Evolutionary conservation across 352 stramenopile genomes (phyloP), one percentile per base, ranked within the genome.

Genomic region (Globisporangium heterothallicum): DNA sequence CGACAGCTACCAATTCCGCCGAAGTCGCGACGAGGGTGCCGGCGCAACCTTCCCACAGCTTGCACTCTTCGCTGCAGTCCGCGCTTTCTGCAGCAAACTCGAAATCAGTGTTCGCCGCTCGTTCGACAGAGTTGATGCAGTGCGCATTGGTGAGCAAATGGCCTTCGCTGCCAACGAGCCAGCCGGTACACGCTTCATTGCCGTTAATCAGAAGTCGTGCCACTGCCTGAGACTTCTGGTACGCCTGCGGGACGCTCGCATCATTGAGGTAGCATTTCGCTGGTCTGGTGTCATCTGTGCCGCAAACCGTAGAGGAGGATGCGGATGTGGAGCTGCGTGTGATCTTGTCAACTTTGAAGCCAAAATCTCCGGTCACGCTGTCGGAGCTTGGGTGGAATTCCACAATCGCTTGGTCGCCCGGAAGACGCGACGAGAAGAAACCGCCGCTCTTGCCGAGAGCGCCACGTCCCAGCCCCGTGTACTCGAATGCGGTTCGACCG

Each of bases 101-200:
- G 19, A 70, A 61, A 8, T 76, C 49, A 0, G 53, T 70, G 14
- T 42, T 51, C 0, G 45, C 36, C 6, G 69, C 72, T 2, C 59
- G 42, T 2, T 34, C 36, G 3, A 47, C 55, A 25, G 46, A 47
- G 10, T 34, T 32, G 42, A 83, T 79, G 49, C 72, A 83, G 53
- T 79, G 69, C 18, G 59, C 18, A 48, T 79, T 83, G 9, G 72
- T 83, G 40, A 83, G 44, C 36, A 79, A 16, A 41, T 78, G 64
- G 6, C 68, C 68, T 38, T 69, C 59, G 34, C 61, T 73, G 46
- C 69, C 64, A 8, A 69, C 40, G 16, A 83, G 61, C 69, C 66
- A 79, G 30, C 66, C 66, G 4, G 72, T 78, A 62, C 68, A 83
- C 13, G 25, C 44, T 32, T 50, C 42, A 2, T 30, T 49, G 13